Evolutionary conservation across 164 flowering plant species (phyloP).

Genomic region (Macadamia integrifolia): DNA sequence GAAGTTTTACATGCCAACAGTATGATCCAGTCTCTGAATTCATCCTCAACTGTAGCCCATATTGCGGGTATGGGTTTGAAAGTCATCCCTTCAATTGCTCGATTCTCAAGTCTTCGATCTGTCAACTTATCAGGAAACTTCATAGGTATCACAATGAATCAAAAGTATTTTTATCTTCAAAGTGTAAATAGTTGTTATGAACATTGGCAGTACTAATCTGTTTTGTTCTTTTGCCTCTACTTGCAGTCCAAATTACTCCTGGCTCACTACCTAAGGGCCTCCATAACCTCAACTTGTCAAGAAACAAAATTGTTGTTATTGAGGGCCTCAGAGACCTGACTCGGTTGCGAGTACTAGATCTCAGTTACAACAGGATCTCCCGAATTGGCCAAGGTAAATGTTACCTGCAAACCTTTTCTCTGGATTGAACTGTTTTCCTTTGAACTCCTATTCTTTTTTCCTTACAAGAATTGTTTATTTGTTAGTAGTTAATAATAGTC

Average conservation of each 20-base stretch:
- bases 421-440: neutral
- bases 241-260: constrained; percentile 69
- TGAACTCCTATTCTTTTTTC: neutral
- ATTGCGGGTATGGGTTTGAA: constrained; percentile 65
- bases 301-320: constrained; percentile 73
- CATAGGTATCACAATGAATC: constrained; percentile 43
- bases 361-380: constrained; percentile 82
- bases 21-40: constrained; percentile 64
- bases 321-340: constrained; percentile 90
- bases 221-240: constrained; percentile 3
- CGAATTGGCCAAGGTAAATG: constrained; percentile 78
- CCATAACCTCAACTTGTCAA: constrained; percentile 74
- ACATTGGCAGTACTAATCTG: constrained; percentile 2
- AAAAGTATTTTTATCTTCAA: constrained; percentile 6
- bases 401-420: neutral
- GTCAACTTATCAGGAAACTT: constrained; percentile 77
- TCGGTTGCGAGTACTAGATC: constrained; percentile 69
- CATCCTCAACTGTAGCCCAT: constrained; percentile 78
- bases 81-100: constrained; percentile 57
- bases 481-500: neutral
- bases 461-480: neutral
- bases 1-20: constrained; percentile 65
- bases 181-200: neutral
- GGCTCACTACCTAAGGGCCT: constrained; percentile 90
- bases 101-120: constrained; percentile 60